Percentiles rank a stretch among this genome's conserved stretches.
phyloP scores from a whole-genome alignment of 805 yeast genomes.

The Wickerhamomyces sydowiorum region DNA sequence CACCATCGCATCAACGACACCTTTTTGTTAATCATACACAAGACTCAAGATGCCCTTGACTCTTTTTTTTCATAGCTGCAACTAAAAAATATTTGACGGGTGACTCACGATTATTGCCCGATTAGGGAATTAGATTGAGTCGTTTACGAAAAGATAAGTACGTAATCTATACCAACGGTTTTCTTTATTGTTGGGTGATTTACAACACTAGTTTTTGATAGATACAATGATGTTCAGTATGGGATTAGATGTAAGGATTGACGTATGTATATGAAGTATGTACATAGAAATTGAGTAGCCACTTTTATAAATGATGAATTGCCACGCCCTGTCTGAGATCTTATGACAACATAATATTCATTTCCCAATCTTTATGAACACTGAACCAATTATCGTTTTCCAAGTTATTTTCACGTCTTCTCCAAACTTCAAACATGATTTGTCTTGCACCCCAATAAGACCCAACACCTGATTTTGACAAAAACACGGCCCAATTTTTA shows the following conservation, averaged over 20 bases:
- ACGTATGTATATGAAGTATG: no score
- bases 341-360: conserved; percentile 61
- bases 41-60: no score
- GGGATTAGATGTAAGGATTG: no score
- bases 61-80: no score
- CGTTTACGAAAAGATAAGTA: not conserved
- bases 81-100: not conserved
- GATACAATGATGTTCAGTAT: not conserved
- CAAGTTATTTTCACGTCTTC: conserved; percentile 57
- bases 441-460: conserved; percentile 84
- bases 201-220: no score
- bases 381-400: conserved; percentile 69
- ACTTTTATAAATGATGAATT: not conserved
- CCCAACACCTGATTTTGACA: conserved; percentile 56
- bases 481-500: conserved; percentile 54
- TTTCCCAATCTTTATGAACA: conserved; percentile 78
- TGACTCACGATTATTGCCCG: not conserved
- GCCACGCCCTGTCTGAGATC: not conserved
- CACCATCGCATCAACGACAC: no score
- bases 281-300: no score
- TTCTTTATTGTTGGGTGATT: no score
- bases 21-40: no score
- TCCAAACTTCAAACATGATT: conserved; percentile 83
- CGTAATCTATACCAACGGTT: no score
- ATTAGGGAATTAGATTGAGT: not conserved